Evolutionary conservation across 768 basidiomycete species (phyloP).

Genomic region (Tylopilus felleus): DNA sequence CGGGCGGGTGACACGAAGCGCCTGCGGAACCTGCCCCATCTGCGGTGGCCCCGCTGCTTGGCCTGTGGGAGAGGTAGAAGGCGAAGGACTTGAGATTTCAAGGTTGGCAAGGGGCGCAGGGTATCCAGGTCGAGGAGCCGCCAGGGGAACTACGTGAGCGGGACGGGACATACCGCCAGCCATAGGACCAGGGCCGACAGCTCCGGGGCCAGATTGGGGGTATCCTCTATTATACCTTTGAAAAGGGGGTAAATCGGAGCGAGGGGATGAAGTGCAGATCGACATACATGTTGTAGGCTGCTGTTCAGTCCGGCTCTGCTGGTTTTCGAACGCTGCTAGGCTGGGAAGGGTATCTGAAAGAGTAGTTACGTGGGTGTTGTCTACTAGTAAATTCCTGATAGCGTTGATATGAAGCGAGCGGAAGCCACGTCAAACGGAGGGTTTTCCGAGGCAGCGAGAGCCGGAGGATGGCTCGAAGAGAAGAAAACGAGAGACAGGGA

Average conservation of each 20-base stretch:
- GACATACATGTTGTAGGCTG: slow-evolving; percentile 66
- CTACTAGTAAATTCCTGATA: neutral
- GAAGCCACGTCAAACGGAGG: slow-evolving; percentile 23
- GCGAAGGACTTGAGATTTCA: slow-evolving; percentile 50
- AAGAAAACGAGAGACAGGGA: slow-evolving; percentile 3
- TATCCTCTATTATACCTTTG: slow-evolving; percentile 58
- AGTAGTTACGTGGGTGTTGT: slow-evolving; percentile 1
- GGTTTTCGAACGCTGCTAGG: slow-evolving; percentile 37
- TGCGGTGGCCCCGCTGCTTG: slow-evolving; percentile 22
- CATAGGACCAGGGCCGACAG: slow-evolving; percentile 48
- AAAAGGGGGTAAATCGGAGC: slow-evolving; percentile 5
- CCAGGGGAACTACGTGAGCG: slow-evolving; percentile 44
- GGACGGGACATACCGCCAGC: slow-evolving; percentile 33
- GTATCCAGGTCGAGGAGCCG: slow-evolving; percentile 72
- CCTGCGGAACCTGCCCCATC: slow-evolving; percentile 31
- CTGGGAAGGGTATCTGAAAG: slow-evolving; percentile 32
- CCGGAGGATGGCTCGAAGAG: slow-evolving; percentile 6
- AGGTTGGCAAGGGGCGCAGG: slow-evolving; percentile 66
- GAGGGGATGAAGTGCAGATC: slow-evolving; percentile 2
- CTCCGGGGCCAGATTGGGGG: slow-evolving; percentile 53
- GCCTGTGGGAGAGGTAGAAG: slow-evolving; percentile 35
- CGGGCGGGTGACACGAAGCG: slow-evolving; percentile 19
- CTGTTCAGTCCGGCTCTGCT: slow-evolving; percentile 48
- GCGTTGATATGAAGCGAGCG: slow-evolving; percentile 26
- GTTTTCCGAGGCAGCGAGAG: slow-evolving; percentile 24